phyloP scores from a whole-genome alignment of 225 moss, liverwort and hornwort genomes.

The Bryoerythrophyllum caledonicum region DNA sequence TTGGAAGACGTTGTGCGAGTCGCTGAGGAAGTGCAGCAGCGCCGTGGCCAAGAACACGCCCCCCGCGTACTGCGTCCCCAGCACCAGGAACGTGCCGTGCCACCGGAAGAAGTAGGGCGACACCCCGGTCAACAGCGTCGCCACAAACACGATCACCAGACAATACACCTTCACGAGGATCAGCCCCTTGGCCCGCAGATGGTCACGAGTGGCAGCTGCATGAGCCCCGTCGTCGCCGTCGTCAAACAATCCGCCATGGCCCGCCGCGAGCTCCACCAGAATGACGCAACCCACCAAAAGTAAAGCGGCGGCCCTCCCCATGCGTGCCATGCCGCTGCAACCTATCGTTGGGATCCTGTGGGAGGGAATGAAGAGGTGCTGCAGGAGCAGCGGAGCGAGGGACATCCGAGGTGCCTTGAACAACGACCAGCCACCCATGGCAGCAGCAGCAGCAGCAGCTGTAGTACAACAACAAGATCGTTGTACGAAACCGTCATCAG shows the following conservation, averaged over 20 bases:
- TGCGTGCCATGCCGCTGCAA: not conserved
- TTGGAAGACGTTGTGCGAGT: slow-evolving; percentile 42
- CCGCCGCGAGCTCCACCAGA: slow-evolving; percentile 14
- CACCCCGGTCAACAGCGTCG: slow-evolving; percentile 43
- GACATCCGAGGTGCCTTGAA: not conserved
- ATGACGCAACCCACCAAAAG: slow-evolving; percentile 20
- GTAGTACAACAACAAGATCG: not conserved
- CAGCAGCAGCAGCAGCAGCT: not conserved
- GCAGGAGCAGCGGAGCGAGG: not conserved
- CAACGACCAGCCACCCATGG: slow-evolving; percentile 2
- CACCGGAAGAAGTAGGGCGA: slow-evolving; percentile 66
- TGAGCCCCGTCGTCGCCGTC: not conserved
- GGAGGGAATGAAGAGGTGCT: no score
- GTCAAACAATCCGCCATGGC: not conserved
- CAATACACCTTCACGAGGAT: slow-evolving; percentile 59
- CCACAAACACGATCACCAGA: slow-evolving; percentile 50
- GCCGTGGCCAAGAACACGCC: slow-evolving; percentile 63
- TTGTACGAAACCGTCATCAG: not conserved
- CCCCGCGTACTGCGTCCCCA: slow-evolving; percentile 62
- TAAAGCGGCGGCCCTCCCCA: slow-evolving; percentile 5
- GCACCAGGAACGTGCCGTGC: slow-evolving; percentile 55
- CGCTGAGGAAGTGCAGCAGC: slow-evolving; percentile 56
- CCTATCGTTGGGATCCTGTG: not conserved
- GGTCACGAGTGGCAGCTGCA: not conserved
- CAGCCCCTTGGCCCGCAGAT: slow-evolving; percentile 48